Evolutionary conservation across 164 flowering plant genomes (phyloP).

Genomic region (Euptelea pleiosperma): DNA sequence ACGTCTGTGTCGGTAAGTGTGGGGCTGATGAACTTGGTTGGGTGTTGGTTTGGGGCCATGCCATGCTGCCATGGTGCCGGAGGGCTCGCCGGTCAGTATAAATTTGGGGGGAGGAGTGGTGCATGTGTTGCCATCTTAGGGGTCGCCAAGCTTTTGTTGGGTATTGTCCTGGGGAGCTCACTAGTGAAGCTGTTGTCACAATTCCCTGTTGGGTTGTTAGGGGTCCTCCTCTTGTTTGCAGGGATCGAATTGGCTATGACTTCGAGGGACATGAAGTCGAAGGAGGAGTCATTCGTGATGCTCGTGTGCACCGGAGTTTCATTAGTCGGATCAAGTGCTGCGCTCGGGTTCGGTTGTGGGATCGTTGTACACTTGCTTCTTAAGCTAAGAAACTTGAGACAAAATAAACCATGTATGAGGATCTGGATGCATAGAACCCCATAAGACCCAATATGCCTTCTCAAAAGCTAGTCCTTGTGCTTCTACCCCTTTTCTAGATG

Average conservation of each 20-base stretch:
- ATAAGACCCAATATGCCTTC: background rate
- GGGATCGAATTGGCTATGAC: slow-evolving; percentile 87
- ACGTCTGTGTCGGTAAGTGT: slow-evolving; percentile 58
- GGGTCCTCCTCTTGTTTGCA: slow-evolving; percentile 81
- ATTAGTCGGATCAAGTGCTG: slow-evolving; percentile 69
- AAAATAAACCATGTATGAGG: background rate
- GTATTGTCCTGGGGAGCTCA: slow-evolving; percentile 63
- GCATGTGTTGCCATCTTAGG: slow-evolving; percentile 77
- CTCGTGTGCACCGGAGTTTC: slow-evolving; percentile 64
- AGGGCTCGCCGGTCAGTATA: slow-evolving; percentile 83
- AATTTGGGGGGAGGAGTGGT: slow-evolving; percentile 85
- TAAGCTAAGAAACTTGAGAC: slow-evolving; percentile 30
- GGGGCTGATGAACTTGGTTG: slow-evolving; percentile 72
- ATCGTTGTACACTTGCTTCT: slow-evolving; percentile 45
- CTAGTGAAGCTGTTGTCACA: slow-evolving; percentile 49
- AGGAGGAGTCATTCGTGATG: slow-evolving; percentile 61
- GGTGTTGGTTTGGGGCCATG: slow-evolving; percentile 87
- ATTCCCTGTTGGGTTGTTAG: slow-evolving; percentile 75
- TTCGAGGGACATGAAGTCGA: slow-evolving; percentile 56
- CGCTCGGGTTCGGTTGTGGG: slow-evolving; percentile 66
- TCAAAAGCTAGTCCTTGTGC: no score
- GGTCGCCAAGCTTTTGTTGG: slow-evolving; percentile 55
- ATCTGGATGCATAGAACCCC: background rate
- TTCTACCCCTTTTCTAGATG: no score
- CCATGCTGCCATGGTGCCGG: slow-evolving; percentile 90